These are phyloP conservation scores for Tremella fuciformis DNA, from an alignment of 768 basidiomycete species.

Conservation along the genomic window DNA sequence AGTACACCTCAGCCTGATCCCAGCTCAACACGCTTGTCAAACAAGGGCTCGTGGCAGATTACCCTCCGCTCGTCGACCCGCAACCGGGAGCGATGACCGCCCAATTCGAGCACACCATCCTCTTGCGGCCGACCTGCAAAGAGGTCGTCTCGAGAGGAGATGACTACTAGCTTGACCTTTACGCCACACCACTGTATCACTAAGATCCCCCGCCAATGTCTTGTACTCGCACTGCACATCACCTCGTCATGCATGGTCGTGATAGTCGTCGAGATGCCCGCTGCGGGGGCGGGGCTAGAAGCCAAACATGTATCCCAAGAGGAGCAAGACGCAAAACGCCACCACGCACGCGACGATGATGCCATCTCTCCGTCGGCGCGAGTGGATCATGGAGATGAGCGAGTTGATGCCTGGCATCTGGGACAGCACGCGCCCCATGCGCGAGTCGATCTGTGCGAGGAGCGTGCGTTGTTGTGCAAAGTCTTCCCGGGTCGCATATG, in stretches of 20 bases:
- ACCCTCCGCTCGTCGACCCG: constrained; percentile 86
- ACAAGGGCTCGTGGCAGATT: constrained; percentile 83
- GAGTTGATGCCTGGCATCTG: constrained; percentile 94
- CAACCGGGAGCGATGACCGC: constrained; percentile 78
- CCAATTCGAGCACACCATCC: constrained; percentile 61
- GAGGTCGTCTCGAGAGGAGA: constrained; percentile 56
- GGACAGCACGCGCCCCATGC: constrained; percentile 76
- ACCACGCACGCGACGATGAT: constrained; percentile 85
- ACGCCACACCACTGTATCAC: not conserved
- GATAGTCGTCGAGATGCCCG: no score
- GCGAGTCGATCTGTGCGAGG: constrained; percentile 72
- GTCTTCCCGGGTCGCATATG: constrained; percentile 92
- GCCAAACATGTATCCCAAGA: constrained; percentile 58
- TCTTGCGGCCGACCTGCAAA: constrained; percentile 56
- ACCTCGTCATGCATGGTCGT: no score
- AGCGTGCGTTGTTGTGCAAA: constrained; percentile 77
- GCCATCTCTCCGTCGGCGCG: constrained; percentile 80
- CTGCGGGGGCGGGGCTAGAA: constrained; percentile 17
- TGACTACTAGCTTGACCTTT: constrained; percentile 51
- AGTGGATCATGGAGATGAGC: constrained; percentile 85
- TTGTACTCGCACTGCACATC: constrained; percentile 3
- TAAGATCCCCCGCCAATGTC: not conserved
- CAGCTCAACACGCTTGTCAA: constrained; percentile 85
- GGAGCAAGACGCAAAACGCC: constrained; percentile 70
- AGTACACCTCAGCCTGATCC: not conserved